Evolutionary conservation across 1,284 basidiomycete species (phyloP).

Genomic region (Leccinum subfulvum): DNA sequence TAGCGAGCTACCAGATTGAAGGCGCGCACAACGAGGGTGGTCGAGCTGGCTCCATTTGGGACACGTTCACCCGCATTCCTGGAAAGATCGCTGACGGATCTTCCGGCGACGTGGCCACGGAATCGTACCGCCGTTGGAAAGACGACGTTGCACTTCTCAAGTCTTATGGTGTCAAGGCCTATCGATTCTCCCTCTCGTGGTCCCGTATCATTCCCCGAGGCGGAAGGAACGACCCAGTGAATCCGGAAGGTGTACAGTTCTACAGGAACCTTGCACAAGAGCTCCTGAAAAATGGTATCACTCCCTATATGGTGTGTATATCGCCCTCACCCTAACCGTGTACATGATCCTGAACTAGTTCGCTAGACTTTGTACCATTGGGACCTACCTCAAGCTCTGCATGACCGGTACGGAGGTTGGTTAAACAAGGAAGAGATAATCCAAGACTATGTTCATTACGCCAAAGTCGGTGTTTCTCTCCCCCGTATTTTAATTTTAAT

Average conservation of each 20-base stretch:
- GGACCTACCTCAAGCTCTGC: constrained; percentile 39
- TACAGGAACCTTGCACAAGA: constrained; percentile 41
- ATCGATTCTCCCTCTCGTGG: constrained; percentile 45
- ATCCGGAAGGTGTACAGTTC: constrained; percentile 40
- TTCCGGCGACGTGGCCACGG: constrained; percentile 40
- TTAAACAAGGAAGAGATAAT: constrained; percentile 40
- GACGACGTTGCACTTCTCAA: constrained; percentile 44
- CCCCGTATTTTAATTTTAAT: neutral
- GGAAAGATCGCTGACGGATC: constrained; percentile 51
- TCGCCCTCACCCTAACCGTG: neutral
- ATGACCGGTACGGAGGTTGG: constrained; percentile 46
- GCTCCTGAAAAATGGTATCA: constrained; percentile 38
- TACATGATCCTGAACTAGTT: neutral
- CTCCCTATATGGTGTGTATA: constrained; percentile 37
- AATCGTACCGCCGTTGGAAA: constrained; percentile 38
- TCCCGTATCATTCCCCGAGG: constrained; percentile 43
- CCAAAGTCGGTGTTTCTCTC: constrained; percentile 1
- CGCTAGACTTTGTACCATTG: constrained; percentile 9
- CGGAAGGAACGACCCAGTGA: constrained; percentile 42
- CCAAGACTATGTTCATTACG: constrained; percentile 21
- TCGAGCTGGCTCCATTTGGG: constrained; percentile 71
- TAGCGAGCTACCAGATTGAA: constrained; percentile 69
- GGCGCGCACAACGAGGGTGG: constrained; percentile 57
- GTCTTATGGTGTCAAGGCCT: constrained; percentile 38
- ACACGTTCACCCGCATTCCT: constrained; percentile 65